Percentiles rank a stretch among this genome's conserved stretches.
Evolutionary conservation across 2,329 filamentous ascomycete genomes (phyloP).

Genomic region (Ophiocordyceps camponoti-rufipedis): DNA sequence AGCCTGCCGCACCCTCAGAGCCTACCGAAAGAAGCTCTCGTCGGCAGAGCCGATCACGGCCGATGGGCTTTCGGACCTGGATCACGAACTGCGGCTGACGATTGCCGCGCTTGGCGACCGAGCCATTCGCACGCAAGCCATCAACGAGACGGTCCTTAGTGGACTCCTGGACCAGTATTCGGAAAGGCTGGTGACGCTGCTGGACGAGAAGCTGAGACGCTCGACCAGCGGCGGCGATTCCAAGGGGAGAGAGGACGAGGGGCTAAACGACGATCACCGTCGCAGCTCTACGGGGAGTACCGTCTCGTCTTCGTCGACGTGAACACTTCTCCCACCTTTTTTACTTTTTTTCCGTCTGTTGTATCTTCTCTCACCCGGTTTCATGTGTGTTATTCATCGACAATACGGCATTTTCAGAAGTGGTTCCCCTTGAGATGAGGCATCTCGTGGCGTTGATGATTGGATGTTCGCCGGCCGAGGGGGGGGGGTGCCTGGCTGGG

Average conservation of each 20-base stretch:
- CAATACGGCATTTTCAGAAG: constrained; percentile 3
- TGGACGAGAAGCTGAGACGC: constrained; percentile 54
- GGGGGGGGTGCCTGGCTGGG: background rate
- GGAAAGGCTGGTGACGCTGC: constrained; percentile 48
- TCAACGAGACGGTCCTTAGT: constrained; percentile 39
- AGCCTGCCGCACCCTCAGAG: constrained; percentile 40
- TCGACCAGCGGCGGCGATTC: constrained; percentile 13
- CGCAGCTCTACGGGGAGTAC: constrained; percentile 16
- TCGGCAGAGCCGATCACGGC: constrained; percentile 36
- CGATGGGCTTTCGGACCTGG: constrained; percentile 41
- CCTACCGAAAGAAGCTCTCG: constrained; percentile 44
- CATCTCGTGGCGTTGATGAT: background rate
- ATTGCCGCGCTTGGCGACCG: constrained; percentile 40
- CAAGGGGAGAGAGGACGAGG: constrained; percentile 12
- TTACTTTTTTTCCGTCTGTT: constrained; percentile 2
- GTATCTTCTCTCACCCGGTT: background rate
- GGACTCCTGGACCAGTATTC: constrained; percentile 60
- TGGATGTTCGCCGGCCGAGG: background rate
- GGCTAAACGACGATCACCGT: constrained; percentile 11
- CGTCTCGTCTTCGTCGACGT: constrained; percentile 14
- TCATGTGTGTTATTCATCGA: background rate
- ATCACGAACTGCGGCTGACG: constrained; percentile 45
- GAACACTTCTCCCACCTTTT: background rate
- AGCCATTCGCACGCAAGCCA: constrained; percentile 31
- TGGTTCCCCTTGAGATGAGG: background rate